phyloP scores from a whole-genome alignment of 116 monocot genomes.

The Papilionanthe hybrid region DNA sequence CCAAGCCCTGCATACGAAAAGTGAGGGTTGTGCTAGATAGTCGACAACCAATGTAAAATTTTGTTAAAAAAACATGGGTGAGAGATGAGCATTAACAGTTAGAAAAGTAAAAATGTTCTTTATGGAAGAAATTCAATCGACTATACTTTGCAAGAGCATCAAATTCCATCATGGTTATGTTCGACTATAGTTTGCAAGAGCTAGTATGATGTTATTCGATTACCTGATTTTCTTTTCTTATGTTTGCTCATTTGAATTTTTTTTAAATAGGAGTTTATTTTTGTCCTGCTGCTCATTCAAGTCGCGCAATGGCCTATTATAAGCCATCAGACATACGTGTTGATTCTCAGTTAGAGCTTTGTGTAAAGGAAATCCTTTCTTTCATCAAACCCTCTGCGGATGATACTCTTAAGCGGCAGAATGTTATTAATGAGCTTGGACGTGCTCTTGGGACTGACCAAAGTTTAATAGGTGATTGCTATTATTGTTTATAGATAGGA shows the following conservation, averaged over 20 bases:
- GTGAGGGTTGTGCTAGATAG: no score
- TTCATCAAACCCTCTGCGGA: constrained; percentile 38
- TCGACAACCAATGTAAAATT: no score
- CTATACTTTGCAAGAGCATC: no score
- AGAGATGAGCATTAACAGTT: no score
- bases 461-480: constrained; percentile 33
- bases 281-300: neutral
- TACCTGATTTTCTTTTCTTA: neutral
- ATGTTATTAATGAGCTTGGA: constrained; percentile 30
- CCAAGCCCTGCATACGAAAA: no score
- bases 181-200: no score
- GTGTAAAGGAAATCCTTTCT: constrained; percentile 39
- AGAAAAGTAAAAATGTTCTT: no score
- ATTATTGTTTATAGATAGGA: neutral
- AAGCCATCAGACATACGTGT: constrained; percentile 5
- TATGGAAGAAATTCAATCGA: no score
- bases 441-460: constrained; percentile 15
- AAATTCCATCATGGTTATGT: no score
- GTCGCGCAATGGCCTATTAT: constrained; percentile 23
- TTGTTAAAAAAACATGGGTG: no score
- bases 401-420: constrained; percentile 34
- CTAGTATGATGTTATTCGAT: constrained; percentile 2
- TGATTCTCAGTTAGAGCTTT: constrained; percentile 20
- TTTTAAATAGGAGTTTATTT: neutral
- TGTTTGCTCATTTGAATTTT: neutral